Percentiles rank a stretch among this genome's conserved stretches.
Evolutionary conservation across 2,329 filamentous ascomycete genomes (phyloP).

Genomic region (Sclerotiophoma versabilis): DNA sequence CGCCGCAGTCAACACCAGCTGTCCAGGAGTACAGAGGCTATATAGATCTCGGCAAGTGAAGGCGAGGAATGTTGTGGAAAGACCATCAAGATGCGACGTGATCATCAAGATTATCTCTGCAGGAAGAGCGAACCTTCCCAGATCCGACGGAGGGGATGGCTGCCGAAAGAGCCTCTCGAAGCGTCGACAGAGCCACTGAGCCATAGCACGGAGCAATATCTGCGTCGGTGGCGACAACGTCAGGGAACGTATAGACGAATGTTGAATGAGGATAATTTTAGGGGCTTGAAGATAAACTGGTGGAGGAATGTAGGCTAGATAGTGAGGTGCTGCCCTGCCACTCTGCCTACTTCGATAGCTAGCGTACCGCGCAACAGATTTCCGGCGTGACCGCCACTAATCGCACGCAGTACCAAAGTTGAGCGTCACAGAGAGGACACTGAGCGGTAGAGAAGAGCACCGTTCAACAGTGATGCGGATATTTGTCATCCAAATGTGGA

Average conservation of each 20-base stretch:
- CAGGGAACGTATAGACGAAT: slow-evolving; percentile 10
- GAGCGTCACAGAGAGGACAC: not conserved
- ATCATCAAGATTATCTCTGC: slow-evolving; percentile 28
- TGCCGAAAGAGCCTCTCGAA: slow-evolving; percentile 14
- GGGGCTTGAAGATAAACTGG: slow-evolving; percentile 9
- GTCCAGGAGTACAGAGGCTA: slow-evolving; percentile 20
- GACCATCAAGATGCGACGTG: slow-evolving; percentile 20
- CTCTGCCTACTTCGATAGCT: slow-evolving; percentile 11
- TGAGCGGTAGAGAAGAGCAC: too few relatives aligned
- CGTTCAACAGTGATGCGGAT: too few relatives aligned
- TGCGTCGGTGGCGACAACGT: slow-evolving; percentile 9
- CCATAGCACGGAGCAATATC: slow-evolving; percentile 4
- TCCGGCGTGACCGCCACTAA: slow-evolving; percentile 10
- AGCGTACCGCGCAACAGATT: slow-evolving; percentile 9
- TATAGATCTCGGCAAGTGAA: slow-evolving; percentile 27
- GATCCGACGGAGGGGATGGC: slow-evolving; percentile 6
- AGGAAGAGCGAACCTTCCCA: slow-evolving; percentile 23
- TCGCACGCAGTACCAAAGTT: not conserved
- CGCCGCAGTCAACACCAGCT: slow-evolving; percentile 5
- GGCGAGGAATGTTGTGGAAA: slow-evolving; percentile 22
- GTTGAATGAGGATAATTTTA: slow-evolving; percentile 10
- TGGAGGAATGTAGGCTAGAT: slow-evolving; percentile 9
- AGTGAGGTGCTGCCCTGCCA: slow-evolving; percentile 9
- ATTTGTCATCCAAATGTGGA: too few relatives aligned
- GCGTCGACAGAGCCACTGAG: slow-evolving; percentile 6